phyloP scores from a whole-genome alignment of 345 rosid species.

The Linum usitatissimum region DNA sequence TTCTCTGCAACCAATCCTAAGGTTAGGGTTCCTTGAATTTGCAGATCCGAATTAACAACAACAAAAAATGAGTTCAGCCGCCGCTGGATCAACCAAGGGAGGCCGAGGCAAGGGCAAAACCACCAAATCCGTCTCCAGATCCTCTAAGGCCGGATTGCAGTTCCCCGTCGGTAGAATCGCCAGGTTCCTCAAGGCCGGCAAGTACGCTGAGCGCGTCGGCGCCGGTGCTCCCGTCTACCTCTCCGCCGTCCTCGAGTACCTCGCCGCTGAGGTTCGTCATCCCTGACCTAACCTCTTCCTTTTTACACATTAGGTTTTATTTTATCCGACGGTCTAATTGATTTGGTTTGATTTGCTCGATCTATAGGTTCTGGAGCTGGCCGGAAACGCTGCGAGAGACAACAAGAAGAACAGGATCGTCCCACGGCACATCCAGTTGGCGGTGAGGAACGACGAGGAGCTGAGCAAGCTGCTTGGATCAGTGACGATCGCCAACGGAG shows the following conservation, averaged over 20 bases:
- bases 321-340: not conserved
- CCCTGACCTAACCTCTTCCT: no score
- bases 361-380: slow-evolving; percentile 52
- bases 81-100: slow-evolving; percentile 43
- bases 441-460: slow-evolving; percentile 61
- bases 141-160: slow-evolving; percentile 61
- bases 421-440: slow-evolving; percentile 68
- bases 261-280: slow-evolving; percentile 56
- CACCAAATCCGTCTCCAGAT: slow-evolving; percentile 48
- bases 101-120: slow-evolving; percentile 68
- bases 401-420: slow-evolving; percentile 64
- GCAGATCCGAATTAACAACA: no score
- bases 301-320: no score
- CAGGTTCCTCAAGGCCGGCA: slow-evolving; percentile 60
- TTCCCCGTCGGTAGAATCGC: slow-evolving; percentile 64
- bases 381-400: slow-evolving; percentile 74
- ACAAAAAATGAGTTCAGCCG: no score
- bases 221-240: slow-evolving; percentile 70
- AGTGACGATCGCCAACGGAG: slow-evolving; percentile 64
- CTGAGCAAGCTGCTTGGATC: slow-evolving; percentile 51
- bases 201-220: slow-evolving; percentile 61
- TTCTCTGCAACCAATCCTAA: no score
- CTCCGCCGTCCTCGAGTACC: slow-evolving; percentile 73
- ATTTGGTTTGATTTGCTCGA: not conserved
- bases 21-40: no score